These are phyloP conservation scores for Brettanomyces naardenensis DNA, from an alignment of 805 yeast genomes.

Conservation along the genomic window DNA sequence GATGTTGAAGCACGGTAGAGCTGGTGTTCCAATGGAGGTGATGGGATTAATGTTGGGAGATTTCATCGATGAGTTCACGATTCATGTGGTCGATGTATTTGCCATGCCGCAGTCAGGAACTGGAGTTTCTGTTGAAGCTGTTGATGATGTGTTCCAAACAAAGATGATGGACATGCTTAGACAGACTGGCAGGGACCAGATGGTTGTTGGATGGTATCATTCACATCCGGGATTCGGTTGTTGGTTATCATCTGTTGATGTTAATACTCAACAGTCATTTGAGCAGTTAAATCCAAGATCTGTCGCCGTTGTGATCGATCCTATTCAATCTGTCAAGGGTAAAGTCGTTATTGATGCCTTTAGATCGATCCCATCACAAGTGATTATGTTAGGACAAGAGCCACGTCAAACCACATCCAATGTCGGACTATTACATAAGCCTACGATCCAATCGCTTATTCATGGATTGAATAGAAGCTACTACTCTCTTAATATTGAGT, in stretches of 20 bases:
- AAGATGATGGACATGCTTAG: conserved; percentile 99
- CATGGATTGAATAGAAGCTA: conserved; percentile 97
- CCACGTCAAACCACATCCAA: conserved; percentile 97
- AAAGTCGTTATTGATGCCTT: conserved; percentile 98
- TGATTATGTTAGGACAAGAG: conserved; percentile 92
- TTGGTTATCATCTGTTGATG: conserved; percentile 97
- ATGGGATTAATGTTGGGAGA: conserved; percentile 99
- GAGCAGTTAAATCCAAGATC: conserved; percentile 94
- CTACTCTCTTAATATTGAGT: conserved; percentile 91
- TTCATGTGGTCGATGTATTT: conserved; percentile 94
- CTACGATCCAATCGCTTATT: conserved; percentile 91
- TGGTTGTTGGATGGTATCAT: conserved; percentile 99
- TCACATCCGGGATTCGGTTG: conserved; percentile 99
- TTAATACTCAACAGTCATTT: conserved; percentile 94
- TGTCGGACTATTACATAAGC: conserved; percentile 90
- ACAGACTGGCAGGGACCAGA: conserved; percentile 98
- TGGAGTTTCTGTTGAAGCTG: conserved; percentile 98
- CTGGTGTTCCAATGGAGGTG: conserved; percentile 71
- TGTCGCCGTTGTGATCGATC: conserved; percentile 97
- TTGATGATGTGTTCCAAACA: conserved; percentile 97
- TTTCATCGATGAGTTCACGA: conserved; percentile 94
- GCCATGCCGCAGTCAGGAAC: conserved; percentile 99
- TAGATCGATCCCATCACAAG: conserved; percentile 81
- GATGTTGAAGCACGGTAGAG: conserved; percentile 96
- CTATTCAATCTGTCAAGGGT: conserved; percentile 97